Evolutionary conservation across 2,329 filamentous ascomycete genomes (phyloP).

Genomic region (Leptosphaerulina australis): DNA sequence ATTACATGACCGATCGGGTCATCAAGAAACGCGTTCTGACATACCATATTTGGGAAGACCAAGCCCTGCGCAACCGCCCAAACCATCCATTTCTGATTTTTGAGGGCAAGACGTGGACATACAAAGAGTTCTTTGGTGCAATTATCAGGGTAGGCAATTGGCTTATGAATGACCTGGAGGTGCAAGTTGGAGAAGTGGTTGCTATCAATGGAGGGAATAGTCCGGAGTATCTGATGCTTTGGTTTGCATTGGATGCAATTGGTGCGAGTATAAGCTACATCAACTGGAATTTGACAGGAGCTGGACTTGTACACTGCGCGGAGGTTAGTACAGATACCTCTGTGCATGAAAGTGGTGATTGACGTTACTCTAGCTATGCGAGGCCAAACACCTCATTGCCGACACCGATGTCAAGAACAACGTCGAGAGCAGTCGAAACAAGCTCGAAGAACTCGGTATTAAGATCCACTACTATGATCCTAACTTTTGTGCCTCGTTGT

Average conservation of each 20-base stretch:
- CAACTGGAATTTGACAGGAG: constrained; percentile 47
- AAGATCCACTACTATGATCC: constrained; percentile 42
- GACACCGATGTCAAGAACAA: constrained; percentile 59
- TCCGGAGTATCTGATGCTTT: constrained; percentile 47
- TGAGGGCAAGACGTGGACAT: constrained; percentile 44
- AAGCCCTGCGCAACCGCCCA: constrained; percentile 46
- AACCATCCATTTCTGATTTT: constrained; percentile 45
- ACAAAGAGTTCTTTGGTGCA: constrained; percentile 40
- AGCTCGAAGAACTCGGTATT: constrained; percentile 31
- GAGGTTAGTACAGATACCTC: constrained; percentile 46
- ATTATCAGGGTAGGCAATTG: constrained; percentile 43
- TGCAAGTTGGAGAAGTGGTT: constrained; percentile 42
- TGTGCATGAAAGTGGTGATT: constrained; percentile 31
- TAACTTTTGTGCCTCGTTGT: constrained; percentile 31
- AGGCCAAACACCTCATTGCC: constrained; percentile 52
- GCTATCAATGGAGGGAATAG: constrained; percentile 46
- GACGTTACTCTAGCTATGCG: constrained; percentile 59
- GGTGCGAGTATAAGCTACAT: constrained; percentile 43
- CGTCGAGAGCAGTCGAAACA: constrained; percentile 35
- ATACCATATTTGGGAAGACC: constrained; percentile 44
- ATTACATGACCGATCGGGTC: constrained; percentile 27
- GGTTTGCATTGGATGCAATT: constrained; percentile 47
- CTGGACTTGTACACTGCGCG: constrained; percentile 45
- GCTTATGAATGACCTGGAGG: constrained; percentile 45
- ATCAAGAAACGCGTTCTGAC: constrained; percentile 31